phyloP scores from a whole-genome alignment of 176 grass and related monocot species.

The Musa schizocarpa region DNA sequence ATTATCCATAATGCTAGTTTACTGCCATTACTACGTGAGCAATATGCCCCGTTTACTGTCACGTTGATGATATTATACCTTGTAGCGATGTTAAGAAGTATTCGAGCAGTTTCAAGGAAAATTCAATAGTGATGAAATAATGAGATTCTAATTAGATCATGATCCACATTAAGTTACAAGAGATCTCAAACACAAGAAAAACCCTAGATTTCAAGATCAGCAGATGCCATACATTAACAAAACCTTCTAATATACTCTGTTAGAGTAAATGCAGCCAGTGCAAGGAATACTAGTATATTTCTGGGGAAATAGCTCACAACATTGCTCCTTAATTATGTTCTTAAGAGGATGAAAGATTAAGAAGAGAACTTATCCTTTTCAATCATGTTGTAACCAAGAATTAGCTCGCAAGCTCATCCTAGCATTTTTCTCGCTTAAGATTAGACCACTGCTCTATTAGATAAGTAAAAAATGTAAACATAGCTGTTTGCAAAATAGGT shows the following conservation, averaged over 20 bases:
- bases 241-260: not conserved
- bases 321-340: not conserved
- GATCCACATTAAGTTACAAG: not conserved
- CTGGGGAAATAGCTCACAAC: too few relatives aligned
- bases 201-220: not conserved
- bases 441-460: not conserved
- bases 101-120: too few relatives aligned
- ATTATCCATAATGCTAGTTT: too few relatives aligned
- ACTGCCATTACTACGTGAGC: too few relatives aligned
- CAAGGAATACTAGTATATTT: not conserved
- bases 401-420: not conserved
- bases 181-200: not conserved
- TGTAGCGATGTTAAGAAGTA: too few relatives aligned
- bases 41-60: too few relatives aligned
- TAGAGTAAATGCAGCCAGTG: not conserved
- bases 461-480: not conserved
- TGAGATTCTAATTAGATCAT: too few relatives aligned
- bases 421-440: not conserved
- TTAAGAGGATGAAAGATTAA: not conserved
- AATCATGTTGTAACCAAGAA: not conserved
- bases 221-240: not conserved
- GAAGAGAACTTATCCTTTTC: not conserved
- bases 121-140: too few relatives aligned
- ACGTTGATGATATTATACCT: too few relatives aligned
- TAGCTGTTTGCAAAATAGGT: not conserved